Evolutionary conservation across 108 stramenopile species (phyloP).

Genomic region (Skeletonema tropicum): DNA sequence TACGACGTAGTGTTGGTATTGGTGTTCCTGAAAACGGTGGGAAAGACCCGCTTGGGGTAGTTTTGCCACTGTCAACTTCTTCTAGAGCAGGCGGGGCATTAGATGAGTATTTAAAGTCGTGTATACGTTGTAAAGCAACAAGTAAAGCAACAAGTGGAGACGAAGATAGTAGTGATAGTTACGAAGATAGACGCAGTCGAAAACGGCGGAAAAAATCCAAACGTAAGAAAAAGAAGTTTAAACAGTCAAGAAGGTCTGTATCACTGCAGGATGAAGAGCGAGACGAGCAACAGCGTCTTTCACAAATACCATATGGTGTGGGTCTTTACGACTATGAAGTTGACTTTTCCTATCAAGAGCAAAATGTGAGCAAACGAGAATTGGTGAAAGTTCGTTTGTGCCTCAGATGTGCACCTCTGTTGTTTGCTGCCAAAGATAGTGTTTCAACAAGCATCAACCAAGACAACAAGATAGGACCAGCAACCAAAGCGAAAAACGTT

Average conservation of each 20-base stretch:
- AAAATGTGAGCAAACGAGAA: constrained; percentile 53
- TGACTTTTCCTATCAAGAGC: constrained; percentile 71
- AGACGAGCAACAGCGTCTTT: constrained; percentile 37
- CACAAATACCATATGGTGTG: constrained; percentile 34
- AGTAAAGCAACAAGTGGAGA: background rate
- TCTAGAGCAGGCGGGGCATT: constrained; percentile 3
- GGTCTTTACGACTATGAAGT: constrained; percentile 67
- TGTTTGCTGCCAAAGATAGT: constrained; percentile 29
- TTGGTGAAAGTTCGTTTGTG: constrained; percentile 76
- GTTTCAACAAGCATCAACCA: background rate
- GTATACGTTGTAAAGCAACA: background rate
- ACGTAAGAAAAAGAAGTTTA: background rate
- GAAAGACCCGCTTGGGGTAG: constrained; percentile 28
- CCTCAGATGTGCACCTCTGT: constrained; percentile 60
- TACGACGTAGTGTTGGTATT: constrained; percentile 9
- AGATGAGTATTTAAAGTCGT: constrained; percentile 31
- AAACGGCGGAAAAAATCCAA: background rate
- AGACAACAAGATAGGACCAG: background rate
- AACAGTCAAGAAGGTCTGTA: background rate
- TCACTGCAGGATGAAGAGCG: constrained; percentile 13
- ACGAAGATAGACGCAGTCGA: background rate
- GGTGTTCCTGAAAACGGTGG: constrained; percentile 42
- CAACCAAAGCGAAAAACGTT: background rate
- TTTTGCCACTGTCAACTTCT: constrained; percentile 6
- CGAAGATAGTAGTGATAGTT: too few relatives aligned